These are phyloP conservation scores for Penicillium sp. DNA, from an alignment of 2,329 filamentous ascomycete genomes.

Conservation along the genomic window DNA sequence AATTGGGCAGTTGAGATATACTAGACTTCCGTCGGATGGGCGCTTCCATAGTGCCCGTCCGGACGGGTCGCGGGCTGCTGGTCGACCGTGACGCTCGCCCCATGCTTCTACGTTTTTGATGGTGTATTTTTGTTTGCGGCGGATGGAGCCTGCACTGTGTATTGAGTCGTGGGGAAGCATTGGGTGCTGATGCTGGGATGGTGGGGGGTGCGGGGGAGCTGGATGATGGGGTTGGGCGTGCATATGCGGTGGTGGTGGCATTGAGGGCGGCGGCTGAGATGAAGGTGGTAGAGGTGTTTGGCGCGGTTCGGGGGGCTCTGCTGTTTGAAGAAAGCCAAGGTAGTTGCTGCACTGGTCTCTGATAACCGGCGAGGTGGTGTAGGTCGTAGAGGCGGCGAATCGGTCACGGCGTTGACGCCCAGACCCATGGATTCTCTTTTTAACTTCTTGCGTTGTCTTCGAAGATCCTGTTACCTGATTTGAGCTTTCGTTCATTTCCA, in stretches of 20 bases:
- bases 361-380: constrained; percentile 40
- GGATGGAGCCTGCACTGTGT: constrained; percentile 28
- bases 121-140: constrained; percentile 43
- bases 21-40: constrained; percentile 38
- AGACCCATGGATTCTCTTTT: constrained; percentile 43
- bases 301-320: constrained; percentile 40
- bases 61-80: constrained; percentile 39
- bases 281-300: constrained; percentile 28
- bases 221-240: constrained; percentile 22
- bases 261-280: constrained; percentile 20
- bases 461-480: constrained; percentile 31
- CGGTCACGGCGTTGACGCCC: constrained; percentile 31
- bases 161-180: constrained; percentile 27
- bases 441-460: constrained; percentile 38
- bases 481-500: not conserved
- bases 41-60: constrained; percentile 42
- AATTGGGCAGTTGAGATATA: constrained; percentile 40
- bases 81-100: constrained; percentile 42
- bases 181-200: constrained; percentile 14
- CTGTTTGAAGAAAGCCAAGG: constrained; percentile 42
- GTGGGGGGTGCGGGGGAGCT: constrained; percentile 12
- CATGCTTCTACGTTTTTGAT: constrained; percentile 44
- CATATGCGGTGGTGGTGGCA: constrained; percentile 25
- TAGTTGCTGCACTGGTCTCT: constrained; percentile 42
- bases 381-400: constrained; percentile 39